Evolutionary conservation across 352 stramenopile genomes (phyloP), one percentile per base, ranked within the genome.

Genomic region (Salisapilia sapeloensis): DNA sequence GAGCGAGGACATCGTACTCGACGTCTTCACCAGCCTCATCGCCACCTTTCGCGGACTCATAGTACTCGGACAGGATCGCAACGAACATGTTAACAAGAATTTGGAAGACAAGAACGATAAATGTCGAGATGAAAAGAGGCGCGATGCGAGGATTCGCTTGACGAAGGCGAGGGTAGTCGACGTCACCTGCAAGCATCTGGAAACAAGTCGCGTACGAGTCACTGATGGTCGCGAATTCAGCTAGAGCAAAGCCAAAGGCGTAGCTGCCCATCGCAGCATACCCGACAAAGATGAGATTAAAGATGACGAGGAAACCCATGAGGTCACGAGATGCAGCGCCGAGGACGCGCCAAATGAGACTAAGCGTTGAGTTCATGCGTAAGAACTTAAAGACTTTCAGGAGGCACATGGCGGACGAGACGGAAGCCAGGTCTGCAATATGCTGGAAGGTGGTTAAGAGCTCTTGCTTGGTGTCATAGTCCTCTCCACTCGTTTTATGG

Each of bases 51-150:
- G 71, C 74, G 4, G 56, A 65, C 46, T 85, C 66, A 47, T 91
- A 89, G 35, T 87, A 91, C 39, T 91, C 72, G 1, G 67, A 87
- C 2, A 91, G 47, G 62, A 91, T 89, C 1, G 76, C 76, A 29
- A 91, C 70, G 53, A 91, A 91, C 76, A 91, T 91, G 39, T 91
- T 91, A 11, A 91, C 76, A 20, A 86, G 38, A 29, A 91, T 84
- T 41, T 87, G 72, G 44, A 85, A 83, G 12, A 89, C 67, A 21
- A 87, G 47, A 29, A 91, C 69, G 26, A 91, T 66, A 37, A 91
- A 91, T 12, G 67, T 87, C 19, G 61, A 66, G 23, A 91, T 80
- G 24, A 91, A 91, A 9, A 87, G 42, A 2, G 70, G 70, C 2
- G 76, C 76, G 20, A 91, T 43, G 0, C 70, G 53, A 24, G 76